Evolutionary conservation across 805 yeast species (phyloP).

Genomic region (Cyberlindnera saturnus): DNA sequence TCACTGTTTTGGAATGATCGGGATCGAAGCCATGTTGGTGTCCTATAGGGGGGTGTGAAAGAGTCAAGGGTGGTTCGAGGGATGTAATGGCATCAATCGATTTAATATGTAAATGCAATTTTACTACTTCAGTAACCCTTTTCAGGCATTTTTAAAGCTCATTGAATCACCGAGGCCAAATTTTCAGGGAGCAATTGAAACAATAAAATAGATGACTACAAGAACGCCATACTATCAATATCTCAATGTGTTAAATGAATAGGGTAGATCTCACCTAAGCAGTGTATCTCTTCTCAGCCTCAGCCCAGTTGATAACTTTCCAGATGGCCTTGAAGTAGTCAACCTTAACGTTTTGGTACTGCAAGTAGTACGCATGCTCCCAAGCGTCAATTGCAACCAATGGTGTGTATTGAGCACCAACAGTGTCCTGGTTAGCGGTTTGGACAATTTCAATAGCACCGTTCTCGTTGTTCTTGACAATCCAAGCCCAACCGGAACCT

Average conservation of each 20-base stretch:
- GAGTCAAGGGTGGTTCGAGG: no score
- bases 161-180: no score
- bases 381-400: slow-evolving; percentile 89
- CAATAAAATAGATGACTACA: no score
- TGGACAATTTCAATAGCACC: slow-evolving; percentile 75
- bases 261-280: slow-evolving; percentile 22
- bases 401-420: slow-evolving; percentile 58
- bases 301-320: slow-evolving; percentile 92
- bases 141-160: no score
- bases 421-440: slow-evolving; percentile 84
- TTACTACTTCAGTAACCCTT: no score
- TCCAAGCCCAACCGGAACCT: slow-evolving; percentile 95
- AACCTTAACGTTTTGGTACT: slow-evolving; percentile 84
- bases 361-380: slow-evolving; percentile 96
- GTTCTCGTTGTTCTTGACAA: slow-evolving; percentile 72
- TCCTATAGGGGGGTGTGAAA: no score
- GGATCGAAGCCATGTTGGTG: no score
- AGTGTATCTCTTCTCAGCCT: slow-evolving; percentile 66
- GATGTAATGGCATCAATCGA: no score
- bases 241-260: not conserved
- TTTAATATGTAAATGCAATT: not conserved
- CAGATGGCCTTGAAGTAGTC: slow-evolving; percentile 92
- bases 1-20: no score
- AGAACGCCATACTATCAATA: no score
- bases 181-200: no score